Evolutionary conservation across 164 flowering plant genomes (phyloP).

Genomic region (Piper betle): DNA sequence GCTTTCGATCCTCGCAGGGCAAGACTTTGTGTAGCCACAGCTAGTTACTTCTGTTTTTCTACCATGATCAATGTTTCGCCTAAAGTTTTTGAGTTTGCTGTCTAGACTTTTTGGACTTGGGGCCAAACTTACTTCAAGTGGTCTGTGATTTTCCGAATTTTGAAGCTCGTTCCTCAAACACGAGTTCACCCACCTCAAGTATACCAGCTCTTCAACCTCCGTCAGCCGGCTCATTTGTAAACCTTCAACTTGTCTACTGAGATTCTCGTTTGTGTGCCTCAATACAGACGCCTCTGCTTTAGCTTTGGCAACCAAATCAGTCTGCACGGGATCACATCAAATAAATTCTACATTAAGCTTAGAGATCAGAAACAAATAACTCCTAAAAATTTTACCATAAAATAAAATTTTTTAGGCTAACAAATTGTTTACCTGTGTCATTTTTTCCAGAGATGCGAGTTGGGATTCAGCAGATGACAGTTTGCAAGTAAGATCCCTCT

Average conservation of each 20-base stretch:
- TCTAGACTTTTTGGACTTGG: neutral
- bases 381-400: neutral
- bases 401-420: neutral
- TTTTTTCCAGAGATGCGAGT: constrained; percentile 32
- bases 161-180: constrained; percentile 4
- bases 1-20: constrained; percentile 40
- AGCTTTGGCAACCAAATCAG: constrained; percentile 49
- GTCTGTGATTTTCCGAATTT: constrained; percentile 4
- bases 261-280: constrained; percentile 57
- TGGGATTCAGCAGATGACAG: constrained; percentile 52
- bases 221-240: constrained; percentile 65
- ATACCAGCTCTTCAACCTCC: constrained; percentile 87
- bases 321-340: constrained; percentile 16
- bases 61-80: constrained; percentile 12
- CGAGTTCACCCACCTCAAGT: constrained; percentile 68
- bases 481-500: constrained; percentile 53
- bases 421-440: constrained; percentile 40
- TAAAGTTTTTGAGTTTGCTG: constrained; percentile 3
- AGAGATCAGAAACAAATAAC: neutral
- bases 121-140: neutral
- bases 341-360: neutral
- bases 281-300: constrained; percentile 70
- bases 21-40: constrained; percentile 16
- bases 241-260: constrained; percentile 81
- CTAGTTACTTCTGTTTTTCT: constrained; percentile 18